phyloP scores from a whole-genome alignment of 805 yeast genomes.

The Pichia exigua region DNA sequence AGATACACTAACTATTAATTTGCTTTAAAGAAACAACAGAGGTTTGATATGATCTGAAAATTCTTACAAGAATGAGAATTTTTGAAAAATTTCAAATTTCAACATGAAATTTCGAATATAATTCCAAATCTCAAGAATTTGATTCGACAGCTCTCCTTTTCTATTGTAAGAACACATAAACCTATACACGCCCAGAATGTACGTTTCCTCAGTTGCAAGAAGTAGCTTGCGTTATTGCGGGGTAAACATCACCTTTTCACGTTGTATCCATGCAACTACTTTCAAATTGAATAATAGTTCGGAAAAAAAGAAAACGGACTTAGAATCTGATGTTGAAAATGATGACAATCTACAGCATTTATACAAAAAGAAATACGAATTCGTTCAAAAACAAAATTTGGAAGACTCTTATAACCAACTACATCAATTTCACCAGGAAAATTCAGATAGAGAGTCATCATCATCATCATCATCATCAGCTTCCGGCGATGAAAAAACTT shows the following conservation, averaged over 20 bases:
- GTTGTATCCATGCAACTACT: not conserved
- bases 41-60: too few species aligned
- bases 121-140: too few species aligned
- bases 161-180: not conserved
- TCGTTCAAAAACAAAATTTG: slow-evolving; percentile 7
- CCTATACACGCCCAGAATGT: not conserved
- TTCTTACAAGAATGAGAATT: too few species aligned
- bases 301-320: not conserved
- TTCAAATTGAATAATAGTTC: not conserved
- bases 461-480: not conserved
- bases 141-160: too few species aligned
- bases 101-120: too few species aligned
- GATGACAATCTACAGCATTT: slow-evolving; percentile 2
- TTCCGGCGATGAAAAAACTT: slow-evolving; percentile 19
- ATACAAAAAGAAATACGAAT: slow-evolving; percentile 7
- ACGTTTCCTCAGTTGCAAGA: not conserved
- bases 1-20: too few species aligned
- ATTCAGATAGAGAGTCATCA: not conserved
- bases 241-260: not conserved
- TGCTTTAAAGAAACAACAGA: too few species aligned
- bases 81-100: too few species aligned
- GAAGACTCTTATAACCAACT: slow-evolving; percentile 5
- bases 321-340: not conserved
- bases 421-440: not conserved
- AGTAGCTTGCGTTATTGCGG: not conserved